Conservation (phyloP, 2,329 filamentous ascomycete species). For the Fusarium illudens region DNA sequence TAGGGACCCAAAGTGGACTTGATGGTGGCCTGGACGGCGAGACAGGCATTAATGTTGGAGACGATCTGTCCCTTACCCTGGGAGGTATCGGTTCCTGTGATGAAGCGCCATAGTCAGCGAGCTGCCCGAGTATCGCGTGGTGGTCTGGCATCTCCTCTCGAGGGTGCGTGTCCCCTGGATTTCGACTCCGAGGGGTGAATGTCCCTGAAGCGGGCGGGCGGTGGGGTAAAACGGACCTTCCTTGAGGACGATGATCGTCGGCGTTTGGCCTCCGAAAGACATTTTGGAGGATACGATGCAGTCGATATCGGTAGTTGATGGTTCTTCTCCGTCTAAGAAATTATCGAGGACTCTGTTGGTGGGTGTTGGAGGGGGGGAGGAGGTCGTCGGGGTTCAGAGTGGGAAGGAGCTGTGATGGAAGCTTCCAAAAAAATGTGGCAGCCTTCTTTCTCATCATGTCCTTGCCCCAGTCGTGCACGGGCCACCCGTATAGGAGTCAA, state of each 20-base stretch:
- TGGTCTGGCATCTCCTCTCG: constrained; percentile 16
- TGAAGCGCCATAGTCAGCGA: constrained; percentile 29
- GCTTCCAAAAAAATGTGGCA: constrained; percentile 62
- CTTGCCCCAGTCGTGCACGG: constrained; percentile 44
- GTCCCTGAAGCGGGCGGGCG: constrained; percentile 41
- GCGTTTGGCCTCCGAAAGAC: constrained; percentile 97
- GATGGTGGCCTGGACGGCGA: constrained; percentile 94
- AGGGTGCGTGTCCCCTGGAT: constrained; percentile 24
- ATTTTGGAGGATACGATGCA: constrained; percentile 59
- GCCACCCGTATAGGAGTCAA: constrained; percentile 28
- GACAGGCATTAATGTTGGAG: constrained; percentile 98
- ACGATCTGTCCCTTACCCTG: constrained; percentile 97
- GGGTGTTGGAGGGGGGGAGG: constrained; percentile 25
- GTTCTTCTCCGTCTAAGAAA: constrained; percentile 14
- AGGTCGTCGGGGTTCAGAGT: constrained; percentile 41
- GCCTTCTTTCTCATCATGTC: constrained; percentile 49
- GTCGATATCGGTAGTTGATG: constrained; percentile 15
- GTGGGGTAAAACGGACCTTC: constrained; percentile 76
- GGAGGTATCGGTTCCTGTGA: constrained; percentile 89
- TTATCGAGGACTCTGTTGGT: constrained; percentile 15
- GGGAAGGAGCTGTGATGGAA: constrained; percentile 49
- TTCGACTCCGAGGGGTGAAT: constrained; percentile 33
- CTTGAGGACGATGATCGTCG: constrained; percentile 97
- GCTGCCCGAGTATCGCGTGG: neutral
- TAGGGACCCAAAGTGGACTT: constrained; percentile 96